Base-by-base conservation (phyloP, 2,329 filamentous ascomycete genomes). In the Aureobasidium melanogenum region DNA sequence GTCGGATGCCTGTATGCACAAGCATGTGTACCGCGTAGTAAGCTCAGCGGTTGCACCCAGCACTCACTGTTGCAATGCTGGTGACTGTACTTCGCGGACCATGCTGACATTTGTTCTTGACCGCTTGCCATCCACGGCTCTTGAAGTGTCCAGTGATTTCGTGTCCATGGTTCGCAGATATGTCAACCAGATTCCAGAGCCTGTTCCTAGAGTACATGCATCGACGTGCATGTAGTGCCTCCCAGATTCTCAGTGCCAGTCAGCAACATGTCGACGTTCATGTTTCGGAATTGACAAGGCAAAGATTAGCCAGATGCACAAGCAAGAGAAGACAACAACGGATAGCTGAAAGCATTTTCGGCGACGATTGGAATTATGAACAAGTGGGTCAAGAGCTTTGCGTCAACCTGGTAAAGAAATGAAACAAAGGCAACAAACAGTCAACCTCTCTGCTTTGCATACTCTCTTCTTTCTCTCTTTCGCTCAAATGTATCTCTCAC, bases 391-490 rank as follows among this genome's bases (percentile, higher is more conserved):
- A 57, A 15, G n/a, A 57, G 22, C 51, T 22, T 30, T 54, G 52
- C 52, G n/a, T n/a, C 41, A 22, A 19, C 39, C 30, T 38, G 38
- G 41, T 34, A 57, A 57, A 57, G 41, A 57, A 57, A 57, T 14
- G 41, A 24, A 36, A 34, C 28, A 15, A 44, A 57, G 54, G 41
- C 52, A 41, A 56, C 38, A n/a, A 46, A 38, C 41, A 57, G 30
- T 57, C n/a, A 10, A 24, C 41, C 41, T 46, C 41, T 46, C 22
- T 38, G 41, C 41, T 43, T 57, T 57, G 54, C 28, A 38, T 57
- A 56, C 39, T 56, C 39, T 56, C 24, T 55, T 56, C 39, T 57
- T 55, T 56, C 39, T 57, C 41, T 46, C 41, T 36, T 41, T 46
- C 54, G 30, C 41, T 46, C 54, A 57, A 47, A 47, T 57, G 41